Evolutionary conservation across 169 alveolate genomes (phyloP), one percentile per base, ranked within the genome.

Genomic region (Plasmodium falciparum): DNA sequence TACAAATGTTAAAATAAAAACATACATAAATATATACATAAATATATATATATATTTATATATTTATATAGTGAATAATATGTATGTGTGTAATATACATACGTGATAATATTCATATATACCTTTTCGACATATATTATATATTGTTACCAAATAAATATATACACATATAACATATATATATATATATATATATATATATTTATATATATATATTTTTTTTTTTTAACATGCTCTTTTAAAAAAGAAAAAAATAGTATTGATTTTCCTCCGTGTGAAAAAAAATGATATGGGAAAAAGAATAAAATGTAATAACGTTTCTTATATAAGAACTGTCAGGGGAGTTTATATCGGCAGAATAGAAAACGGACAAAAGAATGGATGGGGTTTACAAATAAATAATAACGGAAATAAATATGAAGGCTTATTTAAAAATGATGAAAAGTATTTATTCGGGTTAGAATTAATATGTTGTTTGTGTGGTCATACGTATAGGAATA

Each of bases 321-420:
- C 71, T 58, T 83, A 83, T 49, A n/a, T 83, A 58, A 83, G n/a
- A 63, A 83, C 74, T 69, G 24, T 7, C 26, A 69, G 50, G 59
- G 91, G 73, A 2, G 85, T 83, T 11, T 83, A 33, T 61, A 83
- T 83, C 69, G 91, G 91, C 33, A 33, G 52, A 39, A 54, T 83
- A 69, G 20, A 83, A 67, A 62, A 83, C 59, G 59, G 70, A 58
- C 88, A 88, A 65, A 88, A 89, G 73, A 78, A 92, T 61, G 95
- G 95, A 29, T 92, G 95, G 95, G 95, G 95, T 20, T 90, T 92
- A 29, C 59, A 67, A 26, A 70, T 92, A 20, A 92, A 92, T 80
- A 83, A 83, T 49, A 83, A 83, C 47, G 95, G 95, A n/a, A 92
- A 92, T 72, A 92, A 88, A 59, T 92, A 89, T 73, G 95, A 92